Evolutionary conservation across 1,139 yeast species (phyloP).

Genomic region (Magnusiomyces suaveolens): DNA sequence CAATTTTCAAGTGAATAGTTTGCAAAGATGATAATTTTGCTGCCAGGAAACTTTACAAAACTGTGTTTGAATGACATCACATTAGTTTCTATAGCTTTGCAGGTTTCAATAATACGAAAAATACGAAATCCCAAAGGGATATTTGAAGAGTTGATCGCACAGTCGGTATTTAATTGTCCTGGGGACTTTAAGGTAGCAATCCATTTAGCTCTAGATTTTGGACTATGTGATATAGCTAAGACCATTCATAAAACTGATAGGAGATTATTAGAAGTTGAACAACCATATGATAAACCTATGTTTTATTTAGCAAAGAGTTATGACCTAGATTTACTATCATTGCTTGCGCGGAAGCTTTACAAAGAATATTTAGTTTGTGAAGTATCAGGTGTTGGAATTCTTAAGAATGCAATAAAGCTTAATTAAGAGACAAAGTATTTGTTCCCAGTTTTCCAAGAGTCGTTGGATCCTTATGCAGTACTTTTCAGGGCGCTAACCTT

Average conservation of each 20-base stretch:
- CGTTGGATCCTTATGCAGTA: slow-evolving; percentile 66
- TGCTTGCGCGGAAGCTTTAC: slow-evolving; percentile 43
- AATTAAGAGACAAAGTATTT: slow-evolving; percentile 17
- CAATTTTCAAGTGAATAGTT: slow-evolving; percentile 16
- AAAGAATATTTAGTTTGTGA: slow-evolving; percentile 52
- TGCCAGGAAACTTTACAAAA: slow-evolving; percentile 22
- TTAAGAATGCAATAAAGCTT: slow-evolving; percentile 24
- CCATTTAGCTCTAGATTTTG: slow-evolving; percentile 42
- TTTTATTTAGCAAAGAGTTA: slow-evolving; percentile 59
- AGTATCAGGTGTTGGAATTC: slow-evolving; percentile 18
- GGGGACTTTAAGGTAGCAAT: slow-evolving; percentile 79
- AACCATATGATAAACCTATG: slow-evolving; percentile 51
- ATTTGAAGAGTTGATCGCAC: slow-evolving; percentile 54
- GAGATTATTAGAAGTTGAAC: slow-evolving; percentile 19
- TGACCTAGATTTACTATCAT: slow-evolving; percentile 39
- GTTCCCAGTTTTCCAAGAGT: slow-evolving; percentile 54
- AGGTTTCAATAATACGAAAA: slow-evolving; percentile 18
- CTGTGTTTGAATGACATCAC: slow-evolving; percentile 18
- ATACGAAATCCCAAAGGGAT: slow-evolving; percentile 35
- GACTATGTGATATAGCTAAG: slow-evolving; percentile 23
- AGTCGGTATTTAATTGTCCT: slow-evolving; percentile 43
- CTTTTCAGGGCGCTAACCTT: slow-evolving; percentile 41
- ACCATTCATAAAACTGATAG: slow-evolving; percentile 22
- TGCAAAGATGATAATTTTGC: slow-evolving; percentile 20
- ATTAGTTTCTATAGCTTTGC: slow-evolving; percentile 20